Conservation (phyloP, 2,329 filamentous ascomycete genomes). For the Pseudopyrenochaeta lycopersici region DNA sequence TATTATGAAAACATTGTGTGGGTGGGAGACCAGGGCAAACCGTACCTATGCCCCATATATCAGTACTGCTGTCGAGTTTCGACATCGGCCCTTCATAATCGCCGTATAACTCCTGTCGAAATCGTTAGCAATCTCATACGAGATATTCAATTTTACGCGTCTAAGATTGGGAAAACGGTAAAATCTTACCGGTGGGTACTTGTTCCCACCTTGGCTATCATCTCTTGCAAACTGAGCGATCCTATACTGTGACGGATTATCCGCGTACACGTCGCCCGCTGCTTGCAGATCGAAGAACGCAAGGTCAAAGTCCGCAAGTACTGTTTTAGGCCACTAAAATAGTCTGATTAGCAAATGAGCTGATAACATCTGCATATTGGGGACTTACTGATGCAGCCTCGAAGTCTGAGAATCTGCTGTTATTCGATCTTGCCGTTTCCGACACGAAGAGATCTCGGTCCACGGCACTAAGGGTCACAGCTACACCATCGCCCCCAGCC, state of each 20-base stretch:
- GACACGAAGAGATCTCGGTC: too few species aligned
- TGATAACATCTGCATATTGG: too few species aligned
- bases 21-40: too few species aligned
- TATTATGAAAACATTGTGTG: too few species aligned
- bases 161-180: too few species aligned
- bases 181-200: not conserved
- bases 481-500: not conserved
- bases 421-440: too few species aligned
- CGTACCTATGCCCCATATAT: not conserved
- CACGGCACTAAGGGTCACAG: not conserved
- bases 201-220: not conserved
- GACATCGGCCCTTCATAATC: not conserved
- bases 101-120: too few species aligned
- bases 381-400: too few species aligned
- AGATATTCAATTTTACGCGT: too few species aligned
- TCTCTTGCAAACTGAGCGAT: not conserved
- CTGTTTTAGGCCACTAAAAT: not conserved
- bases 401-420: too few species aligned
- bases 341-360: not conserved
- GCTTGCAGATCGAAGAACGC: slow-evolving; percentile 13
- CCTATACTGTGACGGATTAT: slow-evolving; percentile 5
- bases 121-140: too few species aligned
- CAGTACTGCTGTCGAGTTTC: not conserved
- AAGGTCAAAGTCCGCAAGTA: slow-evolving; percentile 10
- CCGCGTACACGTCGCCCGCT: slow-evolving; percentile 1